Evolutionary conservation across 495 filamentous ascomycete species (phyloP).

Genomic region (Melanomma pulvis-pyrius): DNA sequence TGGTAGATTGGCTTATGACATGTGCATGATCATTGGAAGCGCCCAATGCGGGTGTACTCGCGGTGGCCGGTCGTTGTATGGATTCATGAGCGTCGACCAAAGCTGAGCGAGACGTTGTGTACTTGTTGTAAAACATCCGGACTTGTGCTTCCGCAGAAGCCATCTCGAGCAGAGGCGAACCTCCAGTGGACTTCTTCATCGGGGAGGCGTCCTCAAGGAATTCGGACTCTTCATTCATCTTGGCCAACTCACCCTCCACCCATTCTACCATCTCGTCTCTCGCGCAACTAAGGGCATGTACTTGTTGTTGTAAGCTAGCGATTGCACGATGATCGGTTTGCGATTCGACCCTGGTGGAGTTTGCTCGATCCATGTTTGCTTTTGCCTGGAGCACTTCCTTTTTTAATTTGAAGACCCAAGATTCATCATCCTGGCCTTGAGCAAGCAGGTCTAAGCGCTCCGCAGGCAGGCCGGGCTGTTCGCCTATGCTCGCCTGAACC

Average conservation of each 20-base stretch:
- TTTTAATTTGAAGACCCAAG: conserved; percentile 27
- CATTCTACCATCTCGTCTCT: conserved; percentile 42
- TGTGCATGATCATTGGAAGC: neutral
- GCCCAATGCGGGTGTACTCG: neutral
- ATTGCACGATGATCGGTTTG: neutral
- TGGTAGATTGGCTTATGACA: neutral
- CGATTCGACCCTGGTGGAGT: conserved; percentile 4
- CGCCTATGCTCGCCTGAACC: conserved; percentile 25
- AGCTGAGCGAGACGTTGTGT: conserved; percentile 8
- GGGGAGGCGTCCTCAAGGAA: conserved; percentile 29
- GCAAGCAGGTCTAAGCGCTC: conserved; percentile 23
- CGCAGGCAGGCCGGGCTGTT: conserved; percentile 30
- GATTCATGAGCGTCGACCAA: conserved; percentile 8
- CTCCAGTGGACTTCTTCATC: conserved; percentile 9
- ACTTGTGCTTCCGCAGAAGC: conserved; percentile 12
- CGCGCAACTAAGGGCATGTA: conserved; percentile 39
- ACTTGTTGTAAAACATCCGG: conserved; percentile 7
- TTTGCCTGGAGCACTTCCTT: conserved; percentile 35
- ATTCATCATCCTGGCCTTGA: neutral
- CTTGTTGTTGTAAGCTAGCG: conserved; percentile 24
- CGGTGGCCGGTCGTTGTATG: conserved; percentile 5
- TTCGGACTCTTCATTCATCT: conserved; percentile 37
- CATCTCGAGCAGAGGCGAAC: neutral
- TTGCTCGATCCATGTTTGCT: conserved; percentile 24
- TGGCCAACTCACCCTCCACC: conserved; percentile 44